A percentile compares a stretch with the other conserved stretches of the same genome.
Conservation (phyloP, 306 rosid genomes). For the Casuarina equisetifolia region DNA sequence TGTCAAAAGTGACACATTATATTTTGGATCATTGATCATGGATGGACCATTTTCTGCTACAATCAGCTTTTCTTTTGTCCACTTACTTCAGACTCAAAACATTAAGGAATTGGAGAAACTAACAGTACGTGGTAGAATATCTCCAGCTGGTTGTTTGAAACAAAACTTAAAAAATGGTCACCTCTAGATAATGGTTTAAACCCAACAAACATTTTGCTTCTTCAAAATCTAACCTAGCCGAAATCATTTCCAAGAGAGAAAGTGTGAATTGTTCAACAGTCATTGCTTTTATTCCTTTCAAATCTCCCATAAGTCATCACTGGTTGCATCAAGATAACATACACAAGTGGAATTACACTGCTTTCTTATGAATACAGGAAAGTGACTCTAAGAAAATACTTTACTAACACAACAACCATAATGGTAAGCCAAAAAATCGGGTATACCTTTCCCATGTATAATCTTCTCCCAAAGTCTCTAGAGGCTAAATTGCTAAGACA, state of each 20-base stretch:
- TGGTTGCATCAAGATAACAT: neutral
- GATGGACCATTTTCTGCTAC: too few relatives aligned
- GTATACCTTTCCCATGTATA: conserved; percentile 52
- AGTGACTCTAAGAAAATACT: neutral
- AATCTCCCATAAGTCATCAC: conserved; percentile 1
- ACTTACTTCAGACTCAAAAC: too few relatives aligned
- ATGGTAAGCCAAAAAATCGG: conserved; percentile 20
- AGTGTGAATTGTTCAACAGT: neutral
- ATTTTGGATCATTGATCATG: too few relatives aligned
- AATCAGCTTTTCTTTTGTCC: too few relatives aligned
- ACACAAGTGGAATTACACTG: neutral
- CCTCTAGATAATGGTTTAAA: neutral
- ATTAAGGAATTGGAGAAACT: neutral
- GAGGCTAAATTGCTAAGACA: conserved; percentile 68
- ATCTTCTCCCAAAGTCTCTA: conserved; percentile 78
- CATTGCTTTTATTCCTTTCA: neutral
- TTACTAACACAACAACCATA: neutral
- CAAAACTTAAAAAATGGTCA: neutral
- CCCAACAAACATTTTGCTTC: neutral
- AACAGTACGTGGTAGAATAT: neutral
- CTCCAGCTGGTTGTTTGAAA: neutral
- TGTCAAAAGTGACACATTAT: too few relatives aligned
- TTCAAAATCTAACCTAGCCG: too few relatives aligned
- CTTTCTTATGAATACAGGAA: neutral
- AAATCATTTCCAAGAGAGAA: neutral